A percentile compares a stretch with the other conserved stretches of the same genome.
phyloP scores from a whole-genome alignment of 371 early-diverging fungal genomes.

The Mucor velutinosus region DNA sequence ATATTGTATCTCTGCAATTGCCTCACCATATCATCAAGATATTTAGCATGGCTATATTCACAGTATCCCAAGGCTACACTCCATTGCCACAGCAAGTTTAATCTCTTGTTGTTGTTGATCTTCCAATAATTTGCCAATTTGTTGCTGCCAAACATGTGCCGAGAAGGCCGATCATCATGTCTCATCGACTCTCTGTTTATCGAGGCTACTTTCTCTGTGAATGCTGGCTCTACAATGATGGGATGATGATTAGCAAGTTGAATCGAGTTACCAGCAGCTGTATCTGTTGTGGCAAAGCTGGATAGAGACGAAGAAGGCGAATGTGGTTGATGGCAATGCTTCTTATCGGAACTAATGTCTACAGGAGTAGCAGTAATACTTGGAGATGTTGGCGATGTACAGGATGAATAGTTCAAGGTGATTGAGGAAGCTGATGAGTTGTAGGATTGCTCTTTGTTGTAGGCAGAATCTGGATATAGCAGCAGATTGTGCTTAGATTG shows the following conservation, averaged over 20 bases:
- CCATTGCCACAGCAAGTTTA: conserved; percentile 25
- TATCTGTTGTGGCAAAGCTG: background rate
- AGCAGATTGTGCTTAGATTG: background rate
- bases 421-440: background rate
- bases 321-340: background rate
- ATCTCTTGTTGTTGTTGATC: background rate
- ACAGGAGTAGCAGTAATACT: background rate
- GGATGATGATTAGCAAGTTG: background rate
- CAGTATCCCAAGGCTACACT: conserved; percentile 18
- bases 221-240: background rate
- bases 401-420: background rate
- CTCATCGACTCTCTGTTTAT: no score
- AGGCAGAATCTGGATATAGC: background rate
- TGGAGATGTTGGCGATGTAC: background rate
- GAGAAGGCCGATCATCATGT: background rate
- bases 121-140: background rate
- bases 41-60: conserved; percentile 18
- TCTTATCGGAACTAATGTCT: background rate
- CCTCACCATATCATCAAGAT: background rate
- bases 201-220: background rate
- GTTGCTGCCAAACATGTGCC: background rate
- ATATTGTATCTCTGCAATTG: background rate
- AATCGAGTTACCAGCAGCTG: background rate
- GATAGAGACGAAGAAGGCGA: background rate
- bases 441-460: background rate